Conservation (phyloP, 2,329 filamentous ascomycete genomes). For the Botryotinia convoluta region DNA sequence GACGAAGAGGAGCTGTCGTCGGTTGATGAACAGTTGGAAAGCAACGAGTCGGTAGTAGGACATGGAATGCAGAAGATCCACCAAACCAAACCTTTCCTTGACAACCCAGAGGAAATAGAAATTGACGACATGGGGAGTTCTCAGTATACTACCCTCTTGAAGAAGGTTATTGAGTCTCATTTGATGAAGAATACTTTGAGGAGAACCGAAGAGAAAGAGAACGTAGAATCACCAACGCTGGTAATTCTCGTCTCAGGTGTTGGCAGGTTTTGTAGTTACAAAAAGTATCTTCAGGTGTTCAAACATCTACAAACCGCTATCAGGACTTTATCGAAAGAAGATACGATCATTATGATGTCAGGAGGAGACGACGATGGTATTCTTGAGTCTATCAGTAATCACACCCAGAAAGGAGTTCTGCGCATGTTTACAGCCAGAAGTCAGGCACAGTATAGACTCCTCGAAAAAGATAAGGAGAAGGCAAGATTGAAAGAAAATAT, state of each 20-base stretch:
- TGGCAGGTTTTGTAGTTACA: not conserved
- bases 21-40: not conserved
- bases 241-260: not conserved
- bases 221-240: not conserved
- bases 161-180: not conserved
- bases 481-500: not conserved
- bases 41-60: not conserved
- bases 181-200: not conserved
- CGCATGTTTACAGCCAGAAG: not conserved
- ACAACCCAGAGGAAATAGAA: not conserved
- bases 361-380: not conserved
- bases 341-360: not conserved
- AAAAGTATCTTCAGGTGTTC: not conserved
- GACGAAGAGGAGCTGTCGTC: not conserved
- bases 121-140: not conserved
- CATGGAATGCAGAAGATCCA: not conserved
- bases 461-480: not conserved
- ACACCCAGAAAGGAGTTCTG: not conserved
- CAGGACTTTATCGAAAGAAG: not conserved
- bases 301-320: not conserved
- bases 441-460: not conserved
- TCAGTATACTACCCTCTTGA: not conserved
- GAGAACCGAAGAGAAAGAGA: not conserved
- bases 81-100: not conserved
- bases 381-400: not conserved